These are phyloP conservation scores for Eutrema heterophyllum DNA, from an alignment of 345 rosid species.

Conservation along the genomic window DNA sequence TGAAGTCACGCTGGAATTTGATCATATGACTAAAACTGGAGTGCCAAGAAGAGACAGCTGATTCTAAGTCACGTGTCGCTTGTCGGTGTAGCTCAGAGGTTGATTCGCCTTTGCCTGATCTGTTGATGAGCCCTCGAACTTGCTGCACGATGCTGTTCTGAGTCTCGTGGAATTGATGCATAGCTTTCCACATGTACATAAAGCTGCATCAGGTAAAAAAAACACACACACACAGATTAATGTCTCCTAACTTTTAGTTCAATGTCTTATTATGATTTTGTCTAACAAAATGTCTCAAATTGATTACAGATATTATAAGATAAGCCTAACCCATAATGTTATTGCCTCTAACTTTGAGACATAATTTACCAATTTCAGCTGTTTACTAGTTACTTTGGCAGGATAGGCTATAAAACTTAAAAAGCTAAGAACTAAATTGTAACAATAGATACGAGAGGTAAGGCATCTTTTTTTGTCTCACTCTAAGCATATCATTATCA, in stretches of 20 bases:
- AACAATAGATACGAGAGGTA: not conserved
- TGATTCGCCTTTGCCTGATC: slow-evolving; percentile 63
- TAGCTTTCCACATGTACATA: slow-evolving; percentile 93
- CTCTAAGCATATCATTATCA: not conserved
- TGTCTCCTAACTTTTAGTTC: not conserved
- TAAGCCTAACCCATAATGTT: not conserved
- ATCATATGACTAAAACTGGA: slow-evolving; percentile 70
- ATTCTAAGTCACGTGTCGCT: slow-evolving; percentile 87
- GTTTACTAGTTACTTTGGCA: not conserved
- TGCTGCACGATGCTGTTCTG: slow-evolving; percentile 87
- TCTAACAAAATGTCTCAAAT: not conserved
- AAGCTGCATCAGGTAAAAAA: slow-evolving; percentile 46
- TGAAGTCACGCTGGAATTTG: slow-evolving; percentile 79
- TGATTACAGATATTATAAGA: not conserved
- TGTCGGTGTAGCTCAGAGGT: slow-evolving; percentile 89
- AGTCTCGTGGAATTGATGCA: slow-evolving; percentile 82
- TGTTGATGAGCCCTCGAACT: slow-evolving; percentile 79
- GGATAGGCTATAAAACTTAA: not conserved
- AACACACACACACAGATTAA: not conserved
- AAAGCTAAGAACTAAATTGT: not conserved
- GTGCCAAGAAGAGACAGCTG: slow-evolving; percentile 86
- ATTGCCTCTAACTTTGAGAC: not conserved
- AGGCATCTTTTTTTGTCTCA: slow-evolving; percentile 2
- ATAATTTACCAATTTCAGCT: not conserved
- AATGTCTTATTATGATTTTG: not conserved